Evolutionary conservation across 805 yeast species (phyloP).

Genomic region (Suhomyces pyralidae): DNA sequence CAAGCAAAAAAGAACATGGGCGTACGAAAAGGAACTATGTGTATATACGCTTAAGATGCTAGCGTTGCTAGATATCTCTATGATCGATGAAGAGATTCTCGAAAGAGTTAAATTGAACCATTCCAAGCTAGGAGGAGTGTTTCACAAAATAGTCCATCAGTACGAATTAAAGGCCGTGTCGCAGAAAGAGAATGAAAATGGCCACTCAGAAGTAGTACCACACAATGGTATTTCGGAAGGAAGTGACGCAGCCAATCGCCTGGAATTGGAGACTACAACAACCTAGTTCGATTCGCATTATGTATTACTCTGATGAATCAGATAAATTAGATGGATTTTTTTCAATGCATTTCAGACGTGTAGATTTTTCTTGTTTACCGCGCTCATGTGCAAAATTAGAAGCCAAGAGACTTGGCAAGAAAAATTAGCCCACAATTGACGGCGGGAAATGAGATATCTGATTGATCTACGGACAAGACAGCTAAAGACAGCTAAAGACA

Average conservation of each 20-base stretch:
- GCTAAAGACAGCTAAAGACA: no score
- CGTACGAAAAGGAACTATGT: constrained; percentile 39
- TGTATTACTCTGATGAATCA: not conserved
- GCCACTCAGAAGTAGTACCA: not conserved
- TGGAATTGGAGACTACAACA: not conserved
- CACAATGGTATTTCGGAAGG: no score
- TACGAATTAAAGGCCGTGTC: constrained; percentile 5
- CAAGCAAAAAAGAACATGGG: constrained; percentile 24
- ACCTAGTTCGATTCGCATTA: not conserved
- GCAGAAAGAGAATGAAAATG: not conserved
- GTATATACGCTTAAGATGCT: constrained; percentile 40
- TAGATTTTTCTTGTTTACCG: not conserved
- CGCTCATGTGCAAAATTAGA: constrained; percentile 1
- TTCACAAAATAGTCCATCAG: constrained; percentile 20
- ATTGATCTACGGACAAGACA: not conserved
- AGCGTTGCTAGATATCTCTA: constrained; percentile 30
- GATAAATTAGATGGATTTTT: not conserved
- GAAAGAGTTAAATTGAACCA: constrained; percentile 38
- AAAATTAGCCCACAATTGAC: not conserved
- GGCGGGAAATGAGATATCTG: not conserved
- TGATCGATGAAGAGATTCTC: constrained; percentile 23
- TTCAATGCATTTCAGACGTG: not conserved
- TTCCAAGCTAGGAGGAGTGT: constrained; percentile 32
- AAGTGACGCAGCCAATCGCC: not conserved
- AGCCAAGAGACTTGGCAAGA: constrained; percentile 1